These are phyloP conservation scores for Heracleum sosnowskyi DNA, from an alignment of 129 eudicot genomes.

Conservation along the genomic window DNA sequence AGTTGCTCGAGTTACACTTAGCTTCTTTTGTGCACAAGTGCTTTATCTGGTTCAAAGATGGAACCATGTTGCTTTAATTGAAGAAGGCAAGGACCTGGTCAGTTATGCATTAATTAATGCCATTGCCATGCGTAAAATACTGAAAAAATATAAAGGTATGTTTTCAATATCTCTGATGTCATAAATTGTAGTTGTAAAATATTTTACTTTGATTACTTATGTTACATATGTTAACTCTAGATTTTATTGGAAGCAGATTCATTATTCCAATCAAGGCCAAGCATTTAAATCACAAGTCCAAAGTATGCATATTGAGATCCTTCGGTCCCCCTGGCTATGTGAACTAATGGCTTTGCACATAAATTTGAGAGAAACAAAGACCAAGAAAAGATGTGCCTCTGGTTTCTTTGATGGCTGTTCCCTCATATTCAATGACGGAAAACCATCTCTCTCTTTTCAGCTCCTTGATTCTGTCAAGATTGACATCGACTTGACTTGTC, in stretches of 20 bases:
- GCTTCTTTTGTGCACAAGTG: slow-evolving; percentile 68
- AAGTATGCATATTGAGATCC: slow-evolving; percentile 79
- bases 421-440: slow-evolving; percentile 46
- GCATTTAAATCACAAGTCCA: slow-evolving; percentile 81
- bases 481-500: slow-evolving; percentile 79
- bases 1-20: slow-evolving; percentile 66
- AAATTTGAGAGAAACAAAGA: slow-evolving; percentile 50
- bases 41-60: slow-evolving; percentile 50
- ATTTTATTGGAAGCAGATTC: too few relatives aligned
- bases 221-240: not conserved
- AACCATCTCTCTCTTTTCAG: slow-evolving; percentile 73
- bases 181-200: not conserved
- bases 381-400: slow-evolving; percentile 27
- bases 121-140: slow-evolving; percentile 79
- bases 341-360: slow-evolving; percentile 93
- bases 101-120: slow-evolving; percentile 76
- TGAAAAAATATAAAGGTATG: slow-evolving; percentile 85
- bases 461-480: slow-evolving; percentile 75
- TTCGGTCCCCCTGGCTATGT: slow-evolving; percentile 93
- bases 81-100: slow-evolving; percentile 79
- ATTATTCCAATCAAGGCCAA: slow-evolving; percentile 82
- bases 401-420: slow-evolving; percentile 53
- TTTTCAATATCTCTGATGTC: not conserved
- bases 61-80: slow-evolving; percentile 42
- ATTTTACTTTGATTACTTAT: not conserved